Base-by-base conservation (phyloP, 176 grass and related monocot species). In the Guadua angustifolia region DNA sequence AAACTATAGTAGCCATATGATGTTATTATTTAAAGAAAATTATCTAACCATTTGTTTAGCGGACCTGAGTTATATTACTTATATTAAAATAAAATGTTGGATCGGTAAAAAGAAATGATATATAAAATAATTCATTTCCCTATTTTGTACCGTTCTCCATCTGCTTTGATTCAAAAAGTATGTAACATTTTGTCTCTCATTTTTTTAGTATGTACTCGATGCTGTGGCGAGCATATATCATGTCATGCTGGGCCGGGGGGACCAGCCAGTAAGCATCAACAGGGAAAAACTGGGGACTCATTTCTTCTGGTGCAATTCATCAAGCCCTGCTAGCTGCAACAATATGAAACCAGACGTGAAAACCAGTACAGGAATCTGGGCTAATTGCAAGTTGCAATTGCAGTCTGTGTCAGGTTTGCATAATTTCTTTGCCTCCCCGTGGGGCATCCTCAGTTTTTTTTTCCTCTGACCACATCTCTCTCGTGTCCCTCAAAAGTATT, bases 261-360 rank as follows among this genome's bases (percentile, higher is more conserved):
- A 49, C 64, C 19, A 60, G 9, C 12, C 32, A 71, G 8, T 29
- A 36, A 44, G 16, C 44, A 47, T 29, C 36, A 16, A 47, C 50
- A 66, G 35, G 8, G 8, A 21, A 47, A 47, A 11, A 77, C 6
- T 22, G 29, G 40, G 47, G 59, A 10, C 13, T 18, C 14, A 42
- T 61, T 84, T 77, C 49, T 69, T 77, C 62, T 69, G 62, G 56
- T 86, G 66, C 83, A 59, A 79, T 86, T 53, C 65, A 71, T 53
- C 65, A 71, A 71, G 4, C 39, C 16, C 26, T 38, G 29, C 10
- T 32, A 6, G 60, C 12, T 33, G 53, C 21, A 29, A 43, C 9
- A 29, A 45, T 35, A 46, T 59, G 35, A 60, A 72, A 71, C 29
- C 58, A 60, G 29, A 9, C 11, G 24, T 16, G 32, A 58, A 58